Conservation (phyloP, 2,329 filamentous ascomycete species). For the Emericellopsis atlantica region DNA sequence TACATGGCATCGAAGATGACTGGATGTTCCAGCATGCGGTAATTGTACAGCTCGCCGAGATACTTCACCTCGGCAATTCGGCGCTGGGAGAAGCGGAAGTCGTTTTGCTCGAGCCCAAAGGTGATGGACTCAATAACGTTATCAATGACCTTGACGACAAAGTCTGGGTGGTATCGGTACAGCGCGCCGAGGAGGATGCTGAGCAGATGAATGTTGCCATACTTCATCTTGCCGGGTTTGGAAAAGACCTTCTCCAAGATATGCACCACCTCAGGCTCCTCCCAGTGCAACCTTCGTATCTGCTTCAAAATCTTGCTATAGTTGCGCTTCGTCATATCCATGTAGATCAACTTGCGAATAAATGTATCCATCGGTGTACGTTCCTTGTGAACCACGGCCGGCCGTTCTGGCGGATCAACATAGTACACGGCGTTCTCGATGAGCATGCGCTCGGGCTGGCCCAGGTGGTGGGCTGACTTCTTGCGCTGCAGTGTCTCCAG, state of each 20-base stretch:
- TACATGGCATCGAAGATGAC: conserved; percentile 94
- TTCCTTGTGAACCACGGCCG: conserved; percentile 94
- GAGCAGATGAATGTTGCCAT: conserved; percentile 88
- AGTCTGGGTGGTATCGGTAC: conserved; percentile 83
- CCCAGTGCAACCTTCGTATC: conserved; percentile 92
- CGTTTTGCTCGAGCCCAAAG: conserved; percentile 84
- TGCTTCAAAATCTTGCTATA: conserved; percentile 91
- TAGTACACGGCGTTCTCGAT: conserved; percentile 98
- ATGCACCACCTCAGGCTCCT: conserved; percentile 73
- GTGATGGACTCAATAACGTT: conserved; percentile 80
- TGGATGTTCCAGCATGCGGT: conserved; percentile 88
- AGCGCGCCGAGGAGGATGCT: conserved; percentile 81
- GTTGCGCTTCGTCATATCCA: conserved; percentile 88
- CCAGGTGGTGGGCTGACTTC: conserved; percentile 89
- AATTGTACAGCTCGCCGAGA: conserved; percentile 92
- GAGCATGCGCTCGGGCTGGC: conserved; percentile 92
- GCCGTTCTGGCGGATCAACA: conserved; percentile 85
- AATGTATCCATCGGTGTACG: conserved; percentile 87
- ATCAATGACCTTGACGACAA: conserved; percentile 85
- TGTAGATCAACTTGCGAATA: conserved; percentile 82
- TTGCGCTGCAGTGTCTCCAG: conserved; percentile 91
- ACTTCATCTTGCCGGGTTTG: conserved; percentile 94
- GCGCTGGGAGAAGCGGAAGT: conserved; percentile 94
- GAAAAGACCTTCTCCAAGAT: conserved; percentile 86
- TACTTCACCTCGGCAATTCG: conserved; percentile 95